Percentiles rank a stretch among this genome's conserved stretches.
phyloP scores from a whole-genome alignment of 2,329 filamentous ascomycete species.

The Alternaria incomplexa region DNA sequence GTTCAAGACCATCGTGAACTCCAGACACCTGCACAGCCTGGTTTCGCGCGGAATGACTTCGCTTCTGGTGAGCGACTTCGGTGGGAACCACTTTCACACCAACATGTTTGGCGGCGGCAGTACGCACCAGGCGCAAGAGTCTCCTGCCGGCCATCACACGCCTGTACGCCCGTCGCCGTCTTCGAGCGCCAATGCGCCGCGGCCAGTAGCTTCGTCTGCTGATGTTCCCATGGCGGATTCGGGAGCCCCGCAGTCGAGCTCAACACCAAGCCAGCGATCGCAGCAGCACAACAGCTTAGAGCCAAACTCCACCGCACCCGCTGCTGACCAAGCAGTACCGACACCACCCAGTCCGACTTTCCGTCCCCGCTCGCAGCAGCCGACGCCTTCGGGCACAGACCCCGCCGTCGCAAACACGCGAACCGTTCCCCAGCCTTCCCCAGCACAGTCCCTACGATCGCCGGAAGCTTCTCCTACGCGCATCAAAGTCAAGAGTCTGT shows the following conservation, averaged over 20 bases:
- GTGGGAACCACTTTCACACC: constrained; percentile 75
- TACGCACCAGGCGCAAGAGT: constrained; percentile 51
- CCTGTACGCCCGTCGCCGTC: constrained; percentile 43
- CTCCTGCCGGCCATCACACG: constrained; percentile 43
- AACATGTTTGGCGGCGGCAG: constrained; percentile 66
- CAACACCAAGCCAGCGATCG: constrained; percentile 36
- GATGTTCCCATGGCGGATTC: constrained; percentile 51
- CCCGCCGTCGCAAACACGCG: constrained; percentile 27
- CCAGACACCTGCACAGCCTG: constrained; percentile 17
- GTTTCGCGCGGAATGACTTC: constrained; percentile 63
- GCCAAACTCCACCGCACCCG: constrained; percentile 19
- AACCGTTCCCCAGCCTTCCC: constrained; percentile 35
- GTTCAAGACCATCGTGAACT: constrained; percentile 1
- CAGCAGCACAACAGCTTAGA: constrained; percentile 31
- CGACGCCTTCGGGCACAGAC: constrained; percentile 30
- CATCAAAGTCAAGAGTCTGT: constrained; percentile 85
- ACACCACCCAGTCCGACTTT: constrained; percentile 45
- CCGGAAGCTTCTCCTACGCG: constrained; percentile 48
- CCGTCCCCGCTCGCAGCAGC: constrained; percentile 43
- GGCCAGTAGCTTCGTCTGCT: constrained; percentile 31
- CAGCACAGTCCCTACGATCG: constrained; percentile 33
- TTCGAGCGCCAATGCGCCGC: constrained; percentile 30
- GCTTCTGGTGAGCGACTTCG: constrained; percentile 70
- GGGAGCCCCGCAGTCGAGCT: constrained; percentile 38
- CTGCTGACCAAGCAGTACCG: constrained; percentile 25